Evolutionary conservation across 352 stramenopile species (phyloP), one percentile per base, ranked within the genome.

Genomic region (Discostella stelligera): DNA sequence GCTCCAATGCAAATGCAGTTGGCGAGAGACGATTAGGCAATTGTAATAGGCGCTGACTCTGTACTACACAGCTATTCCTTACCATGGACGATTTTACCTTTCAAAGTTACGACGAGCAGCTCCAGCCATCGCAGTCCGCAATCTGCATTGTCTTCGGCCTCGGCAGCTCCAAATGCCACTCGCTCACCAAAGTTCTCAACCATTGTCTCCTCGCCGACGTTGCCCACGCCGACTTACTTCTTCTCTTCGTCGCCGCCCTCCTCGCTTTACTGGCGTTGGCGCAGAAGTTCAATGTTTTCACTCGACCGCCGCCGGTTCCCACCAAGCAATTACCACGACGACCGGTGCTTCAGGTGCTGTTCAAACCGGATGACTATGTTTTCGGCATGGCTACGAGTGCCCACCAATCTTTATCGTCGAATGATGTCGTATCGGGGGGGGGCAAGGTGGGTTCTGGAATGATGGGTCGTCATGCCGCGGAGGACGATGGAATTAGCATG

Each of bases 311-410:
- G 6, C 77, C 81, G 11, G 84, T 93, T 3, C 85, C 83, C n/a
- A 53, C 79, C 20, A 93, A 93, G 55, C 39, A 68, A 44, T 73
- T 93, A 9, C 87, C 87, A 2, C 37, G 56, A 53, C 65, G 87
- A 16, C 87, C 87, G 7, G 78, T 82, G 32, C 68, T 93, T n/a
- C 85, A 86, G 25, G 83, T 93, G 63, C 48, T 89, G 18, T 93
- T 93, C 68, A 87, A 90, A 63, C 87, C 87, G 13, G 85, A 93
- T 64, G 85, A 90, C 44, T 62, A 75, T 70, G 58, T 71, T 3
- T 50, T 58, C 59, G 50, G 44, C 16, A 32, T 63, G 2, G 58
- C 55, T 46, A 44, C 55, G 13, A 23, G 21, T 52, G 37, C 37
- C 2, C 13, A 11, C 11, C 37, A 44, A 44, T 44, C 37, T 44